Evolutionary conservation across 805 yeast species (phyloP).

Genomic region (Metschnikowia matae): DNA sequence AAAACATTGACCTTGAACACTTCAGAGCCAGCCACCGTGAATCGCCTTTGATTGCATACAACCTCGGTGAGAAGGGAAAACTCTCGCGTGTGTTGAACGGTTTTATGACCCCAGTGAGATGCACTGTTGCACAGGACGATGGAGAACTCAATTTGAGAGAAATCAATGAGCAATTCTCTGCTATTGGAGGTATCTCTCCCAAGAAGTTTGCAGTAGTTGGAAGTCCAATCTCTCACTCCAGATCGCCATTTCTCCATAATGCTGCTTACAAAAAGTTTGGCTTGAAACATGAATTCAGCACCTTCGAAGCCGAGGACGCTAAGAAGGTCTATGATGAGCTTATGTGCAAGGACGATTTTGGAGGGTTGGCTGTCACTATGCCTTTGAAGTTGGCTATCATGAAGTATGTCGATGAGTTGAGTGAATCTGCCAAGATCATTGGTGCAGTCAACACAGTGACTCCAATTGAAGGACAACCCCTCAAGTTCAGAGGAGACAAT

Average conservation of each 20-base stretch:
- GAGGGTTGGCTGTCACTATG: slow-evolving; percentile 94
- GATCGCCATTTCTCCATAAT: slow-evolving; percentile 84
- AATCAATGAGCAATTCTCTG: slow-evolving; percentile 52
- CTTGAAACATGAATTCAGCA: slow-evolving; percentile 67
- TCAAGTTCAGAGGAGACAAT: slow-evolving; percentile 70
- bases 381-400: slow-evolving; percentile 85
- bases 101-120: slow-evolving; percentile 81
- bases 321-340: slow-evolving; percentile 50
- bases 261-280: slow-evolving; percentile 72
- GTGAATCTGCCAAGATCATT: slow-evolving; percentile 73
- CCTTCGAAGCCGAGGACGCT: slow-evolving; percentile 66
- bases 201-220: slow-evolving; percentile 75
- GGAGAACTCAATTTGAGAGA: slow-evolving; percentile 69
- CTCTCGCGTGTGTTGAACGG: slow-evolving; percentile 74
- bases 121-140: slow-evolving; percentile 58
- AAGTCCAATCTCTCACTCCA: slow-evolving; percentile 76
- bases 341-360: slow-evolving; percentile 52
- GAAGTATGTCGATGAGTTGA: slow-evolving; percentile 57
- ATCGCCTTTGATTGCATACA: slow-evolving; percentile 76
- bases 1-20: slow-evolving; percentile 66
- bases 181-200: slow-evolving; percentile 58
- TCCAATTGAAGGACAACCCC: slow-evolving; percentile 38
- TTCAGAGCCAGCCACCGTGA: slow-evolving; percentile 56
- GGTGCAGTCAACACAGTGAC: slow-evolving; percentile 93
- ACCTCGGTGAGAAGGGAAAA: slow-evolving; percentile 74